Base-by-base conservation (phyloP, 164 flowering plant genomes). In the Aristolochia contorta region DNA sequence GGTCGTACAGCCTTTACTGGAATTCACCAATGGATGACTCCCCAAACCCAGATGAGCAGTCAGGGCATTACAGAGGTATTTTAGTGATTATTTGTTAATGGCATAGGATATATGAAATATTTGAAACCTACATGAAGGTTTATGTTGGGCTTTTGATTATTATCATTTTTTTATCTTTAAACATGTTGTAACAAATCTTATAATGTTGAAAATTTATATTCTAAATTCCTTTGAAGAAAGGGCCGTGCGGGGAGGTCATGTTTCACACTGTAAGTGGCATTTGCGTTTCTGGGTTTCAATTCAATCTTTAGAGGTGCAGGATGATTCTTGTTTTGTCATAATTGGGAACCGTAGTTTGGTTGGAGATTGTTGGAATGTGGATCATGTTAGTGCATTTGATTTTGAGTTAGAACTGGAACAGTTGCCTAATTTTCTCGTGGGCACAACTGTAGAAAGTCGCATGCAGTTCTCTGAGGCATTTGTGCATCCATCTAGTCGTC, bases 171-270 rank as follows among this genome's bases (percentile, higher is more conserved):
- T 8, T 37, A 37, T 37, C 43, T 37, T 37, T 4, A 37, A 37
- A 37, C 7, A 37, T 10, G 43, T 10, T 10, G 43, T 37, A 37
- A 10, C 43, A 37, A 37, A 37, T 37, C 43, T 37, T 37, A 10
- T 3, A 37, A 1, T 7, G 43, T 37, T 37, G 43, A 37, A 37
- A 6, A 6, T 37, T 37, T 1, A 37, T 37, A 3, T 37, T 37
- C 7, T 37, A 3, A 67, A 87, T 96, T 68, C 93, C 96, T 15
- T 67, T 92, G 15, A 83, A 84, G 33, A 37, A 56, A 57, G 73
- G 91, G 14, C 76, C 90, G 0, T 92, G 98, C 96, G 74, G 71
- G 58, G 86, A 92, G 58, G 96, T 92, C 67, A 78, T 92, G 87
- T 79, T 79, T 61, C 96, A 92, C 82, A 89, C 98, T 20, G 96